A percentile compares a stretch with the other conserved stretches of the same genome.
Conservation (phyloP, 2,329 filamentous ascomycete species). For the Periconia digitata region DNA sequence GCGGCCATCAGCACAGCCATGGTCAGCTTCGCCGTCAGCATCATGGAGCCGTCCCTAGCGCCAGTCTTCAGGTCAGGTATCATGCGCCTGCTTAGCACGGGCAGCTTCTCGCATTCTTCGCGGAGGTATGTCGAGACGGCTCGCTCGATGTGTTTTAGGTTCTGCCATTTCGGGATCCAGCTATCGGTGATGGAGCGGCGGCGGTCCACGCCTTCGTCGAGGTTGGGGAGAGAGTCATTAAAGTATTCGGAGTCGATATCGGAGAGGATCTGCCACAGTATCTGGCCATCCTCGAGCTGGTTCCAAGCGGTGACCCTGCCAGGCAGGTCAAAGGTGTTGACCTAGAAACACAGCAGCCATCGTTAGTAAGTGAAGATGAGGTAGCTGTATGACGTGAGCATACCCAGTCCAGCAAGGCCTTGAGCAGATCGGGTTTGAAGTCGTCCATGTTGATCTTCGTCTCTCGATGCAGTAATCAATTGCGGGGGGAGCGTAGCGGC, state of each 20-base stretch:
- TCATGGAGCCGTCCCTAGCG: constrained; percentile 47
- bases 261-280: constrained; percentile 52
- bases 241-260: constrained; percentile 54
- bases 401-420: constrained; percentile 45
- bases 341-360: constrained; percentile 23
- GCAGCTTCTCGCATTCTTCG: constrained; percentile 46
- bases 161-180: constrained; percentile 57
- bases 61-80: constrained; percentile 53
- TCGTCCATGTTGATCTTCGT: constrained; percentile 34
- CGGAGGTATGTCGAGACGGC: constrained; percentile 52
- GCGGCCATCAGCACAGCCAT: constrained; percentile 53
- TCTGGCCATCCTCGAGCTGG: constrained; percentile 50
- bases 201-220: constrained; percentile 44
- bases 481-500: not conserved
- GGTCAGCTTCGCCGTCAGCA: constrained; percentile 47
- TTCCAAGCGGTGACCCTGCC: constrained; percentile 42
- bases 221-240: constrained; percentile 48
- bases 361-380: not conserved
- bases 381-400: constrained; percentile 4
- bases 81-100: constrained; percentile 43
- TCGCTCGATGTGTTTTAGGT: constrained; percentile 54
- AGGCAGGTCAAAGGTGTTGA: constrained; percentile 48
- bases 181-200: constrained; percentile 43
- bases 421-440: constrained; percentile 43
- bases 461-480: not conserved